These are phyloP conservation scores for Nemania diffusa DNA, from an alignment of 2,329 filamentous ascomycete genomes.

Conservation along the genomic window DNA sequence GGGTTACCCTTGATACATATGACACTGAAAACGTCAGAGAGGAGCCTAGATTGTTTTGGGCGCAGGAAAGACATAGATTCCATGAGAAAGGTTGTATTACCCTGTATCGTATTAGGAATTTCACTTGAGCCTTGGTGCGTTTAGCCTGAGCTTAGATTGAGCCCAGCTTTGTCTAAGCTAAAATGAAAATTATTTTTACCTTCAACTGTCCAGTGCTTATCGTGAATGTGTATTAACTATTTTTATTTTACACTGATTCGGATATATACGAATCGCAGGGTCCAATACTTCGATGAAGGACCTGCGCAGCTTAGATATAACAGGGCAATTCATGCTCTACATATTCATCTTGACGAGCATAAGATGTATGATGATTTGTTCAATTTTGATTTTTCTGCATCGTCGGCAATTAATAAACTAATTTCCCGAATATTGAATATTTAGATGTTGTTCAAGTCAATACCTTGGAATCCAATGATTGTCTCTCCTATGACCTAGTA, in stretches of 20 bases:
- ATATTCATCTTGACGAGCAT: too few species aligned
- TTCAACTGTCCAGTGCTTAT: not conserved
- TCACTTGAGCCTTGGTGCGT: not conserved
- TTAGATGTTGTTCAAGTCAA: too few species aligned
- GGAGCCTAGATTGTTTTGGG: constrained; percentile 13
- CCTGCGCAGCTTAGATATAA: too few species aligned
- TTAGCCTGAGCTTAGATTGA: not conserved
- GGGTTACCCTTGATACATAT: not conserved
- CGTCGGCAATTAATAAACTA: too few species aligned
- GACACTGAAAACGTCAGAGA: constrained; percentile 11
- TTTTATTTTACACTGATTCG: not conserved
- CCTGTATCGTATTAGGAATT: not conserved
- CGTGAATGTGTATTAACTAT: not conserved
- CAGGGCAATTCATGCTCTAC: too few species aligned
- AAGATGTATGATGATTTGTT: too few species aligned
- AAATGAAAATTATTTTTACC: not conserved
- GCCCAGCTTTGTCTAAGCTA: not conserved
- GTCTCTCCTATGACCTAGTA: too few species aligned
- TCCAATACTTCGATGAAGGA: too few species aligned
- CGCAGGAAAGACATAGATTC: constrained; percentile 6
- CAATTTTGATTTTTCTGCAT: too few species aligned
- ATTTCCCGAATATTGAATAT: too few species aligned
- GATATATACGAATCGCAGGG: too few species aligned
- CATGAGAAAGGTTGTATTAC: not conserved
- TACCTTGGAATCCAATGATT: too few species aligned